Evolutionary conservation across 1,139 yeast genomes (phyloP).

Genomic region (Geotrichum armillariae): DNA sequence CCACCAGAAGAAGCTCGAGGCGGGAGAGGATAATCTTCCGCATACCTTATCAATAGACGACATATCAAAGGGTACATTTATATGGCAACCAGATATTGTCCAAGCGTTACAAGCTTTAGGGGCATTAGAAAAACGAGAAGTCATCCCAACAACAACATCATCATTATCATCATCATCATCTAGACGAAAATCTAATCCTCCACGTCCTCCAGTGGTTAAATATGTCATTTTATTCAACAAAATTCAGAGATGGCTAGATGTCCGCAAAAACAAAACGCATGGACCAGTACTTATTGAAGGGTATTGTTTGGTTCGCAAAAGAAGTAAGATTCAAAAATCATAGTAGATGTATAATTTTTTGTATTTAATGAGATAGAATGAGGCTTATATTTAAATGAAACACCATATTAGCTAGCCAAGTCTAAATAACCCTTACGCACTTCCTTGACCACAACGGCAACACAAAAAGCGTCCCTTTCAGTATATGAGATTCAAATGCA

Average conservation of each 20-base stretch:
- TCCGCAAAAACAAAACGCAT: slow-evolving; percentile 9
- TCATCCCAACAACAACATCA: background rate
- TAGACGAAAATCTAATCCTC: background rate
- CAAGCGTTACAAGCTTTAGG: slow-evolving; percentile 20
- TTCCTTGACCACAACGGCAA: too few species aligned
- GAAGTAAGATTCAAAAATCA: background rate
- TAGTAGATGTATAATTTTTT: slow-evolving; percentile 24
- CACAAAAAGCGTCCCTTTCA: too few species aligned
- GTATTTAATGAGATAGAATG: too few species aligned
- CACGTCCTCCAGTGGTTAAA: background rate
- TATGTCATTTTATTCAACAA: slow-evolving; percentile 7
- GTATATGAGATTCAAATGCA: too few species aligned
- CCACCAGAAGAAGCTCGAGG: background rate
- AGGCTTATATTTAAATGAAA: too few species aligned
- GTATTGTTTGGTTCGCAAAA: slow-evolving; percentile 15
- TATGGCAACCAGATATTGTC: slow-evolving; percentile 18
- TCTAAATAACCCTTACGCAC: too few species aligned
- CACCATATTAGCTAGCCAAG: too few species aligned
- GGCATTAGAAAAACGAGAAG: slow-evolving; percentile 6
- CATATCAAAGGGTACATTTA: slow-evolving; percentile 15
- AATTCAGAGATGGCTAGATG: slow-evolving; percentile 10
- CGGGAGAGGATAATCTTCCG: background rate
- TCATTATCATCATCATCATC: background rate
- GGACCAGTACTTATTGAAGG: slow-evolving; percentile 19
- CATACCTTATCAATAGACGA: slow-evolving; percentile 15